phyloP scores from a whole-genome alignment of 2,329 filamentous ascomycete genomes.

The Aspergillus pseudoviridinutans region DNA sequence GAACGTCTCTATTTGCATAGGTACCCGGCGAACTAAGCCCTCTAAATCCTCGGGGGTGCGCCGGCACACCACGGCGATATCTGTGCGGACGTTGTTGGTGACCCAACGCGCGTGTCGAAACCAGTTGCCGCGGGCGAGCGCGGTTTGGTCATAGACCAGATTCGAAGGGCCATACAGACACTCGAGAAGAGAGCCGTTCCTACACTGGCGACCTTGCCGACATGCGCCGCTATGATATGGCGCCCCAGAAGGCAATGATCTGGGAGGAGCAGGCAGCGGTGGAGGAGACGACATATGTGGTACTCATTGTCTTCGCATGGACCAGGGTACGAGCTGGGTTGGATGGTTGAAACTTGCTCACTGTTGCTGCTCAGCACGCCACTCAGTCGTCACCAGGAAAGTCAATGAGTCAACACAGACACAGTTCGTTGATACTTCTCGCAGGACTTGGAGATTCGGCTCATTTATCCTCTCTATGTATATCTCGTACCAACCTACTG shows the following conservation, averaged over 20 bases:
- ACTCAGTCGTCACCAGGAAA: too few species aligned
- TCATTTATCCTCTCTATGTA: too few species aligned
- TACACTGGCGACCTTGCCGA: background rate
- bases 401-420: too few species aligned
- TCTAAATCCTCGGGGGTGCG: background rate
- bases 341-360: too few species aligned
- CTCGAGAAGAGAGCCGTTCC: conserved; percentile 1
- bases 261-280: conserved; percentile 2
- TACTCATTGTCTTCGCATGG: too few species aligned
- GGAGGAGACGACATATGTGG: conserved; percentile 1
- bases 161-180: background rate
- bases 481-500: too few species aligned
- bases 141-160: background rate
- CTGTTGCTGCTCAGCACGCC: too few species aligned
- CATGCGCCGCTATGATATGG: conserved; percentile 1
- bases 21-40: background rate
- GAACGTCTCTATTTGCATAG: background rate
- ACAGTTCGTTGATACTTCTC: too few species aligned
- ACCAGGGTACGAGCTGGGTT: too few species aligned
- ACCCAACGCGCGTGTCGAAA: background rate
- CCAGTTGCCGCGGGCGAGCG: background rate
- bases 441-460: too few species aligned
- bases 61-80: background rate
- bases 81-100: background rate
- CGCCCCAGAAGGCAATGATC: conserved; percentile 3